phyloP scores from a whole-genome alignment of 1,139 yeast genomes.

The Candida smagusa region DNA sequence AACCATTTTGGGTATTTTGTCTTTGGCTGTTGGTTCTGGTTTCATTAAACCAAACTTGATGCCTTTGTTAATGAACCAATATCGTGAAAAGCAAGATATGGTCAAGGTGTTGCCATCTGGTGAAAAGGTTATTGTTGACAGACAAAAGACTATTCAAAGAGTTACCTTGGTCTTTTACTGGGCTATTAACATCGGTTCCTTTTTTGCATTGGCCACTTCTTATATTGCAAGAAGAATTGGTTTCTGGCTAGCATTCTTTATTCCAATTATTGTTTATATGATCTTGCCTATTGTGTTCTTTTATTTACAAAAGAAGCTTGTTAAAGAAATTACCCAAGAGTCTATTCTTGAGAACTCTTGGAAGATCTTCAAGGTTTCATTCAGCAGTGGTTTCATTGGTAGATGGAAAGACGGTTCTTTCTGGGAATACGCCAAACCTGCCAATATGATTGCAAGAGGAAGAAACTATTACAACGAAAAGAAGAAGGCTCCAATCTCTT shows the following conservation, averaged over 20 bases:
- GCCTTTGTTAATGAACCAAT: constrained; percentile 53
- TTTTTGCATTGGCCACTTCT: constrained; percentile 75
- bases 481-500: constrained; percentile 33
- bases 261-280: constrained; percentile 52
- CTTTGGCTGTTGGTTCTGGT: constrained; percentile 38
- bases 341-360: constrained; percentile 45
- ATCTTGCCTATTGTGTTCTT: constrained; percentile 46
- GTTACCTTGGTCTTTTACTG: constrained; percentile 76
- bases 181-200: constrained; percentile 78
- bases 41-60: constrained; percentile 50
- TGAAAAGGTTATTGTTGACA: constrained; percentile 67
- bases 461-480: constrained; percentile 25
- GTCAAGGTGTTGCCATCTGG: constrained; percentile 60
- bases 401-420: constrained; percentile 36
- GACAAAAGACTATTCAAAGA: constrained; percentile 67
- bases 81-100: constrained; percentile 52
- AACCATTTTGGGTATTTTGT: constrained; percentile 16
- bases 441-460: constrained; percentile 45
- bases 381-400: constrained; percentile 36
- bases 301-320: constrained; percentile 35
- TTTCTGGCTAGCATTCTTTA: constrained; percentile 72
- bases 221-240: constrained; percentile 68
- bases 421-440: constrained; percentile 58
- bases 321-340: constrained; percentile 40
- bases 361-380: constrained; percentile 39